Base-by-base conservation (phyloP, 768 basidiomycete genomes). In the Gloeophyllum trabeum region DNA sequence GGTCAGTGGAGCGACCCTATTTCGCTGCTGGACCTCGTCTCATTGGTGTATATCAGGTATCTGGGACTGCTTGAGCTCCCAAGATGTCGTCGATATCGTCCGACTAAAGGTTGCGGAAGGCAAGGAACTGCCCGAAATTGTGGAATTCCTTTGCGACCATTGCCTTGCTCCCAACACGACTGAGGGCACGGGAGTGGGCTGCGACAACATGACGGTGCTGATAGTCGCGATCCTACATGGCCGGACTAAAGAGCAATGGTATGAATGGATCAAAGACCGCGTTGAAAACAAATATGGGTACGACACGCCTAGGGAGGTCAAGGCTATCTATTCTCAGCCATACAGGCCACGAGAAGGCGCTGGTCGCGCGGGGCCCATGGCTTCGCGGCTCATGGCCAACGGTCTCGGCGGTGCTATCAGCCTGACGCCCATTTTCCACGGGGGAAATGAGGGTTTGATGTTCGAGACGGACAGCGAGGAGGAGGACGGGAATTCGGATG, bases 121-220 rank as follows among this genome's bases (percentile, higher is more conserved):
- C 30, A 84, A 80, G 54, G 69, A 79, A 41, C 73, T 98, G 5
- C 50, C 63, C n/a, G 81, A 92, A 57, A 88, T 98, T 45, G 78
- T 83, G 52, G 90, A 94, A 60, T 71, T 78, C 54, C 79, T 97
- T 50, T 94, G 93, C 61, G 84, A 89, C 45, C 81, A 85, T 51
- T 98, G 96, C 55, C 72, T 97, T 37, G 93, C 96, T 19, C 93
- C 93, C 1, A 91, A 96, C 57, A 87, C 88, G 1, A 81, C 83
- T 19, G 85, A 85, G 25, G 88, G 87, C 38, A 78, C 79, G 35
- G 96, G 96, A 10, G 88, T 97, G 48, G 96, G 96, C 16, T 97
- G 94, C 59, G 96, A 99, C 65, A 98, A 99, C 66, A 99, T 99
- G 96, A 99, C 96, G 0, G 67, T 96, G 39, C 72, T 97, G 51